Conservation (phyloP, 2,329 filamentous ascomycete genomes). For the Monilinia aucupariae region DNA sequence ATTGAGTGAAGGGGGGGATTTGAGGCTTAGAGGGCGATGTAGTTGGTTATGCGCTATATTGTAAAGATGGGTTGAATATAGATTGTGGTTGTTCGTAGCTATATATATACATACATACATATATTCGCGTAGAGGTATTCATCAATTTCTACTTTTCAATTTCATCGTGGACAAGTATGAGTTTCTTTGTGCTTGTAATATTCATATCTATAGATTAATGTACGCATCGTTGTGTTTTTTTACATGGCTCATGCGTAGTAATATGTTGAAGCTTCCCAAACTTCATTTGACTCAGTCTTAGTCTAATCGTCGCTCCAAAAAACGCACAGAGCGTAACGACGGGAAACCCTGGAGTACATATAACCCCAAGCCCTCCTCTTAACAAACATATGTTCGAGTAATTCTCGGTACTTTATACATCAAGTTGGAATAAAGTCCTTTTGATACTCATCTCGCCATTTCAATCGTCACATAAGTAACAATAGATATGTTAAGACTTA, state of each 20-base stretch:
- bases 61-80: neutral
- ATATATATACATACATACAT: neutral
- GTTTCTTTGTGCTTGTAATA: neutral
- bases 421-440: constrained; percentile 35
- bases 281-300: no score
- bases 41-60: no score
- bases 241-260: neutral
- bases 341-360: no score
- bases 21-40: neutral
- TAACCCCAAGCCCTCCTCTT: no score
- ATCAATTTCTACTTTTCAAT: neutral
- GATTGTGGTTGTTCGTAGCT: neutral
- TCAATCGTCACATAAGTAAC: constrained; percentile 16
- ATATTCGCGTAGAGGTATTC: neutral
- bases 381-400: constrained; percentile 30
- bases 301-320: no score
- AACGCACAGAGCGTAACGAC: no score
- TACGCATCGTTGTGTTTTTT: no score
- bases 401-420: constrained; percentile 36
- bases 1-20: neutral
- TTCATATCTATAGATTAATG: neutral
- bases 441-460: constrained; percentile 30
- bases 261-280: no score
- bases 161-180: neutral
- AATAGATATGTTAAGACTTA: constrained; percentile 21